Base-by-base conservation (phyloP, 2,329 filamentous ascomycete species). In the Beauveria scarabaeidicola region DNA sequence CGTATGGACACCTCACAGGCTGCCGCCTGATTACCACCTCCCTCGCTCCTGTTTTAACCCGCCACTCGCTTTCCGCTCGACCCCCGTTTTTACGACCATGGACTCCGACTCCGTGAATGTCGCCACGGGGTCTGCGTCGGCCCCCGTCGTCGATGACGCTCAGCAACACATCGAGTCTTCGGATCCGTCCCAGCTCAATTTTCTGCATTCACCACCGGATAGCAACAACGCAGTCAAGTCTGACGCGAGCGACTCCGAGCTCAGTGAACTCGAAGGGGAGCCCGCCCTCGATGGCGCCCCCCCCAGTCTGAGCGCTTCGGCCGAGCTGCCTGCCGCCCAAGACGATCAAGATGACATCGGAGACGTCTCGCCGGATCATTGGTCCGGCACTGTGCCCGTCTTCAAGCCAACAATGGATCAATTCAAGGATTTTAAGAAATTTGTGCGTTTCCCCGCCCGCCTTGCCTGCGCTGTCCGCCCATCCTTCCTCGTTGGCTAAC, bases 391-490 rank as follows among this genome's bases (percentile, higher is more conserved):
- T 63, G 89, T 99, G 40, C 93, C 94, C 9, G 88, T 99, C 62
- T 99, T 99, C 76, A 93, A 87, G 74, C 94, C 94, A 74, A 93
- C 88, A 61, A 96, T 97, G 90, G 83, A 88, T 63, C 91, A 99
- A 75, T 97, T 97, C 76, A 86, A 86, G 69, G 90, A 94, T 75
- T 99, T 99, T 74, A 89, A 93, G 75, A 85, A 84, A 70, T 97
- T 95, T 72, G 89, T 97, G 78, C 65, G 83, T 77, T 61, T 48
- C 48, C 50, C 55, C 9, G 32, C 36, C 23, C n/a, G 23, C 47
- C 32, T 36, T 40, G 36, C 48, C 19, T 46, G 36, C 15, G 50
- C 36, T 15, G 11, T 13, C 46, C 44, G n/a, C 27, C 11, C 21
- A 25, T 27, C 29, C 7, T 11, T 38, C 9, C 23, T 38, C 11